Evolutionary conservation across 768 basidiomycete genomes (phyloP).

Genomic region (Agaricus blazei): DNA sequence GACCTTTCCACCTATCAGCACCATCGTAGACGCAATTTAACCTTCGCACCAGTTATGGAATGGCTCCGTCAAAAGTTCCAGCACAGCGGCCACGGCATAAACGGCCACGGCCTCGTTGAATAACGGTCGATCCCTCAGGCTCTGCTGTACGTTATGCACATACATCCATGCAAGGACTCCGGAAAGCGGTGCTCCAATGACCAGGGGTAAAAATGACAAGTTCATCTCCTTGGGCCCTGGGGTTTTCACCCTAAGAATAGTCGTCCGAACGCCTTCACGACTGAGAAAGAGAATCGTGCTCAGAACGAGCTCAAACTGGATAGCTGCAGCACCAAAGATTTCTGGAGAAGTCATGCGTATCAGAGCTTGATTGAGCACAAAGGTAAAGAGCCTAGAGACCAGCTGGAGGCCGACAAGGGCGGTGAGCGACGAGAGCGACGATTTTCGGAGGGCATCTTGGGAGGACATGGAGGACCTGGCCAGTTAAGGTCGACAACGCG

Average conservation of each 20-base stretch:
- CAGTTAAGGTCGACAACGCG: too few species aligned
- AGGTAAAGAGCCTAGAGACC: constrained; percentile 80
- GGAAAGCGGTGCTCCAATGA: constrained; percentile 66
- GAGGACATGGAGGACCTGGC: neutral
- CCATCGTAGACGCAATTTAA: neutral
- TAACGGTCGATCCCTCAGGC: constrained; percentile 55
- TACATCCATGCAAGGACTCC: constrained; percentile 50
- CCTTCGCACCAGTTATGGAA: constrained; percentile 62
- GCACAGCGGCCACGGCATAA: constrained; percentile 69
- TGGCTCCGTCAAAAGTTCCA: constrained; percentile 82
- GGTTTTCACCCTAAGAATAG: constrained; percentile 58
- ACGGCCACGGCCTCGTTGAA: constrained; percentile 59
- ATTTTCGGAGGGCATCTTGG: constrained; percentile 21
- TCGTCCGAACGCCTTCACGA: constrained; percentile 89
- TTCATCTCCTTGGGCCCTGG: constrained; percentile 19
- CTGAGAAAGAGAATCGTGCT: constrained; percentile 90
- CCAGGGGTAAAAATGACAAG: constrained; percentile 62
- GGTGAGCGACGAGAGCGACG: constrained; percentile 38
- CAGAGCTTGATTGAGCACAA: constrained; percentile 82
- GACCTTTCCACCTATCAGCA: constrained; percentile 34
- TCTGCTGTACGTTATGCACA: constrained; percentile 40
- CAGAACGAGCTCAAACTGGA: constrained; percentile 90
- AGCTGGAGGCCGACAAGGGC: constrained; percentile 86
- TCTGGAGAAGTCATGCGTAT: constrained; percentile 80
- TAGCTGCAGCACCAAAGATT: constrained; percentile 84